These are phyloP conservation scores for Ascoidea tarda DNA, from an alignment of 805 yeast species.

Conservation along the genomic window DNA sequence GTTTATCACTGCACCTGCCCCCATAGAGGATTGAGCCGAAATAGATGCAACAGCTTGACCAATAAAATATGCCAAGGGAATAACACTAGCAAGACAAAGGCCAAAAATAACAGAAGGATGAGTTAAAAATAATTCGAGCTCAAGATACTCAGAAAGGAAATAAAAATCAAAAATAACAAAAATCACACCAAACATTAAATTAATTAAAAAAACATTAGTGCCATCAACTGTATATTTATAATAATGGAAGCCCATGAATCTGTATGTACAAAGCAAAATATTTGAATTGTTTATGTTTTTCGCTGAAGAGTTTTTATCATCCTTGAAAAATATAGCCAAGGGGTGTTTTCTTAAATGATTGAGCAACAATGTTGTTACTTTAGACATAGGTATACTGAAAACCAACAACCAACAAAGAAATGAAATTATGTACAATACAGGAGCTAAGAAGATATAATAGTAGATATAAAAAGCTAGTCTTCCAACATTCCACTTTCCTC, in stretches of 20 bases:
- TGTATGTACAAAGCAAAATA: conserved; percentile 76
- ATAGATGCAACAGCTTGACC: conserved; percentile 99
- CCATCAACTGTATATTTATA: conserved; percentile 96
- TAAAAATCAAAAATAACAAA: conserved; percentile 75
- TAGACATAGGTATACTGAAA: conserved; percentile 89
- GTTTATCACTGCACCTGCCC: conserved; percentile 94
- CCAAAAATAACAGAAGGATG: conserved; percentile 55
- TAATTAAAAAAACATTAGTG: conserved; percentile 84
- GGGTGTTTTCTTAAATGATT: conserved; percentile 85
- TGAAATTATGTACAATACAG: conserved; percentile 42
- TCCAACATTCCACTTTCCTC: conserved; percentile 86
- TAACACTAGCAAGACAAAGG: conserved; percentile 67
- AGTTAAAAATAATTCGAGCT: conserved; percentile 30
- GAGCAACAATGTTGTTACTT: conserved; percentile 51
- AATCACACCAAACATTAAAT: conserved; percentile 62
- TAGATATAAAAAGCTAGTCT: conserved; percentile 61
- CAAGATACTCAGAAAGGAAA: conserved; percentile 35
- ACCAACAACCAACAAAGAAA: conserved; percentile 68
- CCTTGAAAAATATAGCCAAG: conserved; percentile 64
- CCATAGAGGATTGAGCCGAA: conserved; percentile 97
- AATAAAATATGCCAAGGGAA: conserved; percentile 91
- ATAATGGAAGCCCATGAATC: conserved; percentile 86
- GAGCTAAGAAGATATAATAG: conserved; percentile 59
- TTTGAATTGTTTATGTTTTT: conserved; percentile 26
- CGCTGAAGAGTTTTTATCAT: conserved; percentile 26